Evolutionary conservation across 2,329 filamentous ascomycete species (phyloP), one percentile per base, ranked within the genome.

Genomic region (Cordyceps farinosa): DNA sequence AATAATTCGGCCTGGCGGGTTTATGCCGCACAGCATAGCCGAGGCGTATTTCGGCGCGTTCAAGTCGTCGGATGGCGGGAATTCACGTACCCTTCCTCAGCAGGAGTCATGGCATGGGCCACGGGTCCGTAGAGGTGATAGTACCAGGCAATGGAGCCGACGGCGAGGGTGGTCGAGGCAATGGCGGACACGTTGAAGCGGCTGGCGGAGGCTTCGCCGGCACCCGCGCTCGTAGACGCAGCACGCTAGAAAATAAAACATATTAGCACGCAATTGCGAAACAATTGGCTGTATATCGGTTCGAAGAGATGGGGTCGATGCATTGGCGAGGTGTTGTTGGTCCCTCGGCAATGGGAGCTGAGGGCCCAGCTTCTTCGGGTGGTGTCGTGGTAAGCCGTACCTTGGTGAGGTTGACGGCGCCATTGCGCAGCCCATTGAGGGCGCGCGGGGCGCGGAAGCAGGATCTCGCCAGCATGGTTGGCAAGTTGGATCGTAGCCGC

Each of bases 131-230:
- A 98, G 72, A 96, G 88, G 80, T 97, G 92, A 79, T 94, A 96
- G 83, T 97, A 98, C 92, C 93, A 98, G 72, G 91, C 93, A 74
- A 94, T 88, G 70, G 94, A 94, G 73, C 92, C 93, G 79, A 91
- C 83, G 72, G 94, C 92, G 75, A 92, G 85, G 72, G 90, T 87
- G 71, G 92, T 97, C 71, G 95, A 93, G 75, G 90, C 91, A 73
- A 87, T 86, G 75, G 91, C 92, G 76, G 93, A 90, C 73, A 93
- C 84, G 80, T 94, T 97, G 78, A 95, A 84, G 80, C 89, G 88
- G 79, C 90, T 88, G 72, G 90, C 84, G 73, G 91, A 89, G 67
- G 78, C 76, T 75, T 89, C 86, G 77, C 87, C 83, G 77, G 90
- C 86, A 77, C 86, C 83, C 78, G 89, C 89, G 80, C 87, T 87